Evolutionary conservation across 73 alveolate genomes (phyloP).

Genomic region (Tetrahymena elliotti): DNA sequence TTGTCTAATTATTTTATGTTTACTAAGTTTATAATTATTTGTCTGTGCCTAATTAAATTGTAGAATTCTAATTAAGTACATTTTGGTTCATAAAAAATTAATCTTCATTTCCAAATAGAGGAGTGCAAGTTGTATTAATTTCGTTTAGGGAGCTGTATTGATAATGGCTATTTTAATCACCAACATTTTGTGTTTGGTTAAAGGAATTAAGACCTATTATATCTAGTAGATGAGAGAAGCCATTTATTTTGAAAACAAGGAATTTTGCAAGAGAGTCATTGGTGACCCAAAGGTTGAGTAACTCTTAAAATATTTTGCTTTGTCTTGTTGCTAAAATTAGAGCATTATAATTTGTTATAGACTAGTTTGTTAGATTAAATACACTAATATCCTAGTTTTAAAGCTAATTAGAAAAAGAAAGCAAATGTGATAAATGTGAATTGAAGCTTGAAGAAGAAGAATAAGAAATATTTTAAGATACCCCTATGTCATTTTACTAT

Average conservation of each 20-base stretch:
- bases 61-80: background rate
- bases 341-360: background rate
- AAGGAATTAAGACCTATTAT: background rate
- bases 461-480: no score
- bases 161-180: background rate
- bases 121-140: background rate
- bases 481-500: background rate
- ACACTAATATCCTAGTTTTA: background rate
- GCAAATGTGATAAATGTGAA: background rate
- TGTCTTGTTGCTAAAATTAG: background rate
- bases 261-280: background rate
- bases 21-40: background rate
- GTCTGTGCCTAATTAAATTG: background rate
- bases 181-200: background rate
- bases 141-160: background rate
- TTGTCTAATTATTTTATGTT: background rate
- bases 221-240: background rate
- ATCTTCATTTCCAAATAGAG: background rate
- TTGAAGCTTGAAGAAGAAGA: background rate
- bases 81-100: background rate
- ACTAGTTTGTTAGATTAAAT: background rate
- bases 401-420: background rate
- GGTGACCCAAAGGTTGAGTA: background rate
- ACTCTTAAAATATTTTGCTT: background rate
- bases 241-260: background rate